These are phyloP conservation scores for Tardiomyces digboiensis DNA, from an alignment of 1,139 yeast species.

Conservation along the genomic window DNA sequence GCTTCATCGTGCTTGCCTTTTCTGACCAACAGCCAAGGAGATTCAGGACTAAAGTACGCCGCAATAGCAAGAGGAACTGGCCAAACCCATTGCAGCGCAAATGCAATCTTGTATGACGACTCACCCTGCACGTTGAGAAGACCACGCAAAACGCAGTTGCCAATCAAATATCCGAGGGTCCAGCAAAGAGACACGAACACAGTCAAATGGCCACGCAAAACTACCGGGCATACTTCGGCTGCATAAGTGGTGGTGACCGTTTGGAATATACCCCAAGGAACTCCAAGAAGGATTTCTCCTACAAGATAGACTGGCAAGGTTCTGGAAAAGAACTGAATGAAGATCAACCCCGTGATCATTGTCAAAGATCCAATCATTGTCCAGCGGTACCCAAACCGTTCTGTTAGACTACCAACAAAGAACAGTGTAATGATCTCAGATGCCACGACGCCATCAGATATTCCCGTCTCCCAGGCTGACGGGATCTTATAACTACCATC, in stretches of 20 bases:
- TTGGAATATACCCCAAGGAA: constrained; percentile 39
- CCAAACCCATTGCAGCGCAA: constrained; percentile 53
- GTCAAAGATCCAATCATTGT: constrained; percentile 28
- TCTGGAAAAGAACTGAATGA: constrained; percentile 36
- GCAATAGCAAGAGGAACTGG: constrained; percentile 41
- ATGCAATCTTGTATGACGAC: constrained; percentile 35
- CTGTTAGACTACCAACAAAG: constrained; percentile 31
- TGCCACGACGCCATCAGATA: constrained; percentile 25
- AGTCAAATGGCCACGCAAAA: constrained; percentile 35
- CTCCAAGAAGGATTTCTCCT: constrained; percentile 37
- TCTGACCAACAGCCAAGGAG: constrained; percentile 46
- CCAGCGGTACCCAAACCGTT: constrained; percentile 32
- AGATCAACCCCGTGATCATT: constrained; percentile 28
- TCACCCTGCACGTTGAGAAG: constrained; percentile 14
- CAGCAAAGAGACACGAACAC: constrained; percentile 36
- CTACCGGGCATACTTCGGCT: constrained; percentile 37
- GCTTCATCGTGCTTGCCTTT: constrained; percentile 33
- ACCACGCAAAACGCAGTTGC: constrained; percentile 33
- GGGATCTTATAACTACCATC: constrained; percentile 23
- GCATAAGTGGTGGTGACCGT: constrained; percentile 38
- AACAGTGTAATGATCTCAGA: constrained; percentile 34
- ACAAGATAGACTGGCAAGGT: constrained; percentile 28
- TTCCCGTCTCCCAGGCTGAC: constrained; percentile 37
- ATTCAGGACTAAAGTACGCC: constrained; percentile 42
- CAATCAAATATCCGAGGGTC: constrained; percentile 36